Evolutionary conservation across 768 basidiomycete species (phyloP), one percentile per base, ranked within the genome.

Genomic region (Butyriboletus loyo): DNA sequence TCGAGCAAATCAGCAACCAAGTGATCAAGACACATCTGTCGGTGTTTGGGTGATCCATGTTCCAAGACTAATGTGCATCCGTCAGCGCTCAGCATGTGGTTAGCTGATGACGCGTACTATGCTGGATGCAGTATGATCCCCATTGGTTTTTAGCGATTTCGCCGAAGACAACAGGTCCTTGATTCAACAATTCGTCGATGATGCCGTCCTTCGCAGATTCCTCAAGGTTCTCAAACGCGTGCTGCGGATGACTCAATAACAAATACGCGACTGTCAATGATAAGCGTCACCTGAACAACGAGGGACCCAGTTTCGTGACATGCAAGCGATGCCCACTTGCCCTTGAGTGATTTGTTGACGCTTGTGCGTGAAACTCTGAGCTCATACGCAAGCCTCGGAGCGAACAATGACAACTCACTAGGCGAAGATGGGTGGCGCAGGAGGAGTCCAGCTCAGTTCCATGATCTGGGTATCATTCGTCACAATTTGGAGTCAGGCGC

Each of bases 251-350:
- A 37, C 21, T 68, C 22, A 66, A 55, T 36, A 50, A 56, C 19
- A 7, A 28, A 19, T 32, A 41, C 21, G 37, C 17, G 35, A 37
- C 11, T 2, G 34, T 41, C 34, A 22, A 27, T 14, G 28, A 46
- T 24, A 15, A 17, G 21, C 46, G 69, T 53, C 62, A 89, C 89
- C 80, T 91, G 89, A 43, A 92, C 89, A 42, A 92, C 89, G 24
- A 92, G 79, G 19, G 89, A 92, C 8, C 91, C 91, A 0, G 91
- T 93, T 71, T 93, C 91, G 62, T 93, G 91, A 63, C 91, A 93
- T 11, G 91, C 91, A 39, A 93, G 78, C 10, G 89, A 80, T 0
- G 91, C 90, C 91, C 91, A 92, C 64, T 91, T 89, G 19, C 91
- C 90, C 60, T 88, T 87, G 56, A 93, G 73, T 0, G 91, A 89